Evolutionary conservation across 768 basidiomycete species (phyloP), one percentile per base, ranked within the genome.

Genomic region (Auriscalpium vulgare): DNA sequence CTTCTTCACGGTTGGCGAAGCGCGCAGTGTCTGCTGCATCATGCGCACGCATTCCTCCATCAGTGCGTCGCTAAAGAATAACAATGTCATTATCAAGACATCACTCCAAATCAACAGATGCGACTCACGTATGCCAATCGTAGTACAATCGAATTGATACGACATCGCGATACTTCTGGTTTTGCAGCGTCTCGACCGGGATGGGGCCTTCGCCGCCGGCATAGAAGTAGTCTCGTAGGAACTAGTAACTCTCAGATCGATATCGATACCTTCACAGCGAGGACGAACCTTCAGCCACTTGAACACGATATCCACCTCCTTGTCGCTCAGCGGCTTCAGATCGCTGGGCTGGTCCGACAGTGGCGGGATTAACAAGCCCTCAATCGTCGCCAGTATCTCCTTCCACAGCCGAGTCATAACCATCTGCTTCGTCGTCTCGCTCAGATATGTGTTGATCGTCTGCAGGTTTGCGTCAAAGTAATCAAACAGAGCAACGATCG

Each of bases 291-390:
- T 95, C 53, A 98, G 69, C 92, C 97, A 97, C 68, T 94, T 95
- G 75, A 97, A 92, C n/a, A 95, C 95, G 57, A 97, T 87, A 67
- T 98, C 97, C 38, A 98, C 89, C 72, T 97, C 97, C 71, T 95
- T 95, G 65, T 98, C 97, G 29, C 79, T 85, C 66, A 99, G 69
- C 1, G 94, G 87, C 62, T 90, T 88, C 91, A 98, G 87, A 53
- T 93, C 89, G 46, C 92, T 92, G 10, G 86, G 76, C 16, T 81
- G 72, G 58, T 95, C 91, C 6, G 88, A 90, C 55, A 99, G 70
- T 3, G 95, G 90, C 4, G 97, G 97, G 14, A 98, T 85, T 58
- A 98, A 80, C 62, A 98, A 71, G 10, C 83, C 85, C 66, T 97
- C 97, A 55, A 98, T 79, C 16, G 92, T 81, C 19, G 75, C 76